Conservation (phyloP, 2,329 filamentous ascomycete species). For the Ceratocystis cubensis region DNA sequence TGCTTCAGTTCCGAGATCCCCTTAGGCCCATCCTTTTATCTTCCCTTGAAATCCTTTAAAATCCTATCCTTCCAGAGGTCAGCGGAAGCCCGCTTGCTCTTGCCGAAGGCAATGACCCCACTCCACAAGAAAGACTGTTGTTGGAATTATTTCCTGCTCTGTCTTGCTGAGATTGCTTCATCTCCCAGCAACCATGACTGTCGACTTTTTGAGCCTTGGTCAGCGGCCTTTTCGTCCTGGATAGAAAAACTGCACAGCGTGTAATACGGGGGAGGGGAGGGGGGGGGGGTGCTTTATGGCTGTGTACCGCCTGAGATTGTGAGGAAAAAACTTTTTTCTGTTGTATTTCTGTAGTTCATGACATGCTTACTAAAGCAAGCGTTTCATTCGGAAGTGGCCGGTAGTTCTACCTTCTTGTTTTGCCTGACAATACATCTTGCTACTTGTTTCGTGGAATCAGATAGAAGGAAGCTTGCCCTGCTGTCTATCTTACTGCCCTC, state of each 20-base stretch:
- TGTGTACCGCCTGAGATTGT: too few species aligned
- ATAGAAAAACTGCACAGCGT: too few species aligned
- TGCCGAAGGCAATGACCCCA: conserved; percentile 1
- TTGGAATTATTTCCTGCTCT: not conserved
- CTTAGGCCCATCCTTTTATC: conserved; percentile 8
- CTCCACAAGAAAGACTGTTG: not conserved
- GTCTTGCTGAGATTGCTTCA: not conserved
- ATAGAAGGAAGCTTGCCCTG: not conserved
- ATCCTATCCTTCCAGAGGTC: not conserved
- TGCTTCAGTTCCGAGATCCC: conserved; percentile 1
- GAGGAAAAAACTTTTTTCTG: too few species aligned
- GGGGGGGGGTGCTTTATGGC: too few species aligned
- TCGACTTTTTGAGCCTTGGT: not conserved
- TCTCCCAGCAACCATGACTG: not conserved
- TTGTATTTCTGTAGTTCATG: too few species aligned
- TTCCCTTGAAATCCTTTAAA: not conserved
- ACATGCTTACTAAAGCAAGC: not conserved
- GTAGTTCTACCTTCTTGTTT: not conserved
- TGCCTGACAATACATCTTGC: not conserved
- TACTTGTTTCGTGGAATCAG: not conserved
- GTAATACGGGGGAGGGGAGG: too few species aligned
- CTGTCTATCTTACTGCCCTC: not conserved
- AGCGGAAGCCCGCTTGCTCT: not conserved
- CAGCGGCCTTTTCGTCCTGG: not conserved
- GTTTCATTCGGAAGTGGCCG: not conserved